Evolutionary conservation across 2,329 filamentous ascomycete species (phyloP).

Genomic region (Neoscytalidium dimidiatum): DNA sequence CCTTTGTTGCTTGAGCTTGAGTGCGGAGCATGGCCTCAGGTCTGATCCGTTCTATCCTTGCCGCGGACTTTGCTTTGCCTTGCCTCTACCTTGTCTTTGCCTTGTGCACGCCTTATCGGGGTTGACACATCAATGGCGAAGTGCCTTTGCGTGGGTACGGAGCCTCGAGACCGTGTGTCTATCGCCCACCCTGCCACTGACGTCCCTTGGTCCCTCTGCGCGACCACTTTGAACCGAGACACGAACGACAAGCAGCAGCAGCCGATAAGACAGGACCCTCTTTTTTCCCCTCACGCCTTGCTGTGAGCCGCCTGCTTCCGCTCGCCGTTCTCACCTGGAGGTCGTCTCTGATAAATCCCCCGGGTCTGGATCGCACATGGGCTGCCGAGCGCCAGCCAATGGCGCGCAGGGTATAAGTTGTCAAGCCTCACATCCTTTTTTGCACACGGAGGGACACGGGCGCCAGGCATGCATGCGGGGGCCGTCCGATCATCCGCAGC

Average conservation of each 20-base stretch:
- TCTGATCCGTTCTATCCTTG: not conserved
- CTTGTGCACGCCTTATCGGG: not conserved
- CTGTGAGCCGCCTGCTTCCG: not conserved
- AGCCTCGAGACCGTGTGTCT: not conserved
- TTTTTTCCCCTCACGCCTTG: not conserved
- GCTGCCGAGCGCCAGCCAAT: not conserved
- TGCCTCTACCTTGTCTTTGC: not conserved
- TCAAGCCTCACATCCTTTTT: not conserved
- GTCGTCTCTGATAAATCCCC: not conserved
- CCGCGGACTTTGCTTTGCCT: not conserved
- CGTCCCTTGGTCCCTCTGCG: not conserved
- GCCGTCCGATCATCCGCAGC: conserved; percentile 3
- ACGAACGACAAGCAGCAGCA: not conserved
- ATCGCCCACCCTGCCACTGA: not conserved
- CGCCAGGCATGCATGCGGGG: not conserved
- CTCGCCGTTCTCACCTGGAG: not conserved
- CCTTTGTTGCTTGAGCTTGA: not conserved
- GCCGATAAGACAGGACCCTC: not conserved
- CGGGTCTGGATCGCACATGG: not conserved
- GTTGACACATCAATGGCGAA: not conserved
- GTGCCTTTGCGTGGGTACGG: not conserved
- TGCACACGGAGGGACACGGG: conserved; percentile 1
- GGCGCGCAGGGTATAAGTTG: not conserved
- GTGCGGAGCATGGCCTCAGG: not conserved
- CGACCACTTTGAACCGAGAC: not conserved